Evolutionary conservation across 768 basidiomycete species (phyloP), one percentile per base, ranked within the genome.

Genomic region (Saitozyma sp.): DNA sequence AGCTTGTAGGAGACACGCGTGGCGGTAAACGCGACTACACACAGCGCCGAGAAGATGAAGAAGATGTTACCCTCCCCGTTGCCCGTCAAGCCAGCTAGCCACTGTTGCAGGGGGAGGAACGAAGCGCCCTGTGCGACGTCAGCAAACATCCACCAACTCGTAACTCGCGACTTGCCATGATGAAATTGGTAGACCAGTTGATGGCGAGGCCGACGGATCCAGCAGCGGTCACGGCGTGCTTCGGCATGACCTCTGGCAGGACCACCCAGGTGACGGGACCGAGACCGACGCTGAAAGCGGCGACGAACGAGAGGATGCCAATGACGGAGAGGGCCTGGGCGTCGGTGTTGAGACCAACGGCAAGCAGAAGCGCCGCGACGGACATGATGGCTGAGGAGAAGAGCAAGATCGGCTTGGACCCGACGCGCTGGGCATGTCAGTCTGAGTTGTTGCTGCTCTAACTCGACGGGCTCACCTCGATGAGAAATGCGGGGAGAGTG

Each of bases 191-290:
- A 8, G 54, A 65, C 73, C 72, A 76, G 71, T 90, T 91, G 11
- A 88, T 64, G 10, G 88, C 88, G 29, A 92, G 80, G 0, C 86
- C 88, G 8, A 89, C 82, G 2, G 90, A 88, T 1, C 90, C 90
- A 9, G 90, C 81, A 5, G 89, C 85, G 17, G 89, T 90, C 16
- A 88, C 86, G 54, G 89, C 89, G 86, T 89, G 63, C 40, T 84
- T 79, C 2, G 91, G 92, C 17, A 92, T 88, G 40, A 95, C 87
- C 76, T 97, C 92, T 16, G 91, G 85, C 42, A 93, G 87, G 79
- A 96, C 88, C 39, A 97, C 88, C 75, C 92, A 97, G 0, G 93
- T 93, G 45, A 96, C 82, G 0, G 94, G 94, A 0, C 94, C 94
- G n/a, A 96, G 83, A 2, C 94, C 94, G 43, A 89, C 79, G 1